phyloP scores from a whole-genome alignment of 768 basidiomycete genomes.

The Lactarius indigo region DNA sequence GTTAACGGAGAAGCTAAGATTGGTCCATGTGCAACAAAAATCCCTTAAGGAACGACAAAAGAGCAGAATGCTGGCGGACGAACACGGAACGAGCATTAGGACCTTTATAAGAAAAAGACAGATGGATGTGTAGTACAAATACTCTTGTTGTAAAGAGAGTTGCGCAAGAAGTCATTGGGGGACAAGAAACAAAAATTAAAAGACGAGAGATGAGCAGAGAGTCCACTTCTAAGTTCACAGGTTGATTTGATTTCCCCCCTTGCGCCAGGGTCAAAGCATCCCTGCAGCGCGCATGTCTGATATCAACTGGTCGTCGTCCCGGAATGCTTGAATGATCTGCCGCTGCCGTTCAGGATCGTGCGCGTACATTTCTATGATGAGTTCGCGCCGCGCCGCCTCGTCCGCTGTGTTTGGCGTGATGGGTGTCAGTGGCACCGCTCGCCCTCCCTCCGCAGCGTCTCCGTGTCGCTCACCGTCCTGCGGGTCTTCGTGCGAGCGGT shows the following conservation, averaged over 20 bases:
- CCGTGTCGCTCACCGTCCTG: slow-evolving; percentile 9
- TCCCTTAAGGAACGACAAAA: not conserved
- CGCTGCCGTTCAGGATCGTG: slow-evolving; percentile 43
- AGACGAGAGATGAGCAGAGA: not conserved
- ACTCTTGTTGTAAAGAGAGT: not conserved
- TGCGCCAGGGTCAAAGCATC: slow-evolving; percentile 41
- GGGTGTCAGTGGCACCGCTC: slow-evolving; percentile 13
- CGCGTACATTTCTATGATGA: slow-evolving; percentile 40
- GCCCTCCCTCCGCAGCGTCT: slow-evolving; percentile 7
- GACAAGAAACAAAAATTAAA: not conserved
- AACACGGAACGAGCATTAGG: not conserved
- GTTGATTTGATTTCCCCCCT: not conserved
- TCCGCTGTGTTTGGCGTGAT: slow-evolving; percentile 14
- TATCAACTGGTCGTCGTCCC: slow-evolving; percentile 55
- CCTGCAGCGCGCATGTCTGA: slow-evolving; percentile 62
- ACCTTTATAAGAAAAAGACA: not conserved
- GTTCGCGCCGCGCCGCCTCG: slow-evolving; percentile 33
- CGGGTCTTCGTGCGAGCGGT: slow-evolving; percentile 4
- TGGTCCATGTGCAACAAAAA: not conserved
- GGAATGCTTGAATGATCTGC: slow-evolving; percentile 44
- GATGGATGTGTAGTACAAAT: slow-evolving; percentile 12
- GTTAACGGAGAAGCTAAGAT: not conserved
- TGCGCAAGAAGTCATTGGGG: not conserved
- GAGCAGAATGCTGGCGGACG: no score
- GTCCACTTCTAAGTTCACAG: not conserved